These are phyloP conservation scores for Zoysia japonica DNA, from an alignment of 176 grass and related monocot genomes.

Conservation along the genomic window DNA sequence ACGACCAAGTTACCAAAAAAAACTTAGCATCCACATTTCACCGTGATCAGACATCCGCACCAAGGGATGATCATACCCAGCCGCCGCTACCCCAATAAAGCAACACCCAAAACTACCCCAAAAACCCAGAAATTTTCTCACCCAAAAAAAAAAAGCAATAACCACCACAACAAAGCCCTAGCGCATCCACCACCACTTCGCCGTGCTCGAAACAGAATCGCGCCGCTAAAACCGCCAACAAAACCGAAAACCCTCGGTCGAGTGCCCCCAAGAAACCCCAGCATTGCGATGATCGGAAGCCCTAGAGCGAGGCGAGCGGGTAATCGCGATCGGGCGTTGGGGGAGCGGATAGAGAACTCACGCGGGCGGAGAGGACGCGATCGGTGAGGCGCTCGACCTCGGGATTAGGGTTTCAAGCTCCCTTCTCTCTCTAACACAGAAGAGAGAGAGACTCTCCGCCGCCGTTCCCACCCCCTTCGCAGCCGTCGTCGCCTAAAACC, in stretches of 20 bases:
- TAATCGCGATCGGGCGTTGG: slow-evolving; percentile 28
- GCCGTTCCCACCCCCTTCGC: neutral
- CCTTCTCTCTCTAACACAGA: neutral
- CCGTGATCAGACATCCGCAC: neutral
- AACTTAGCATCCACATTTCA: slow-evolving; percentile 27
- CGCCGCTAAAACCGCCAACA: neutral
- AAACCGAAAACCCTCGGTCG: neutral
- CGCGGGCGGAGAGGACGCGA: slow-evolving; percentile 4
- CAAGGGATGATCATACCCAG: neutral
- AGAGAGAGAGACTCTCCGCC: neutral
- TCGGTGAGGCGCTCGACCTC: slow-evolving; percentile 2
- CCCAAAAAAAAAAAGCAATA: slow-evolving; percentile 9
- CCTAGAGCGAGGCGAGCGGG: slow-evolving; percentile 10
- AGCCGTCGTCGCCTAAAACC: slow-evolving; percentile 25
- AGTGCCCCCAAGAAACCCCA: neutral
- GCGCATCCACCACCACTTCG: neutral
- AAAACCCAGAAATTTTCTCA: neutral
- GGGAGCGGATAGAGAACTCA: slow-evolving; percentile 34
- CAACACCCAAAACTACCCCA: neutral
- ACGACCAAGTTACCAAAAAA: slow-evolving; percentile 2
- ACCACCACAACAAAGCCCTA: slow-evolving; percentile 38
- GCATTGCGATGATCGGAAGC: slow-evolving; percentile 43
- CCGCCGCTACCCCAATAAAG: neutral
- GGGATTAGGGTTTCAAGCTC: slow-evolving; percentile 33
- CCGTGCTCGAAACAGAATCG: neutral